These are phyloP conservation scores for Dictyostelium firmibasis DNA, from an alignment of 78 protist genomes.

Conservation along the genomic window DNA sequence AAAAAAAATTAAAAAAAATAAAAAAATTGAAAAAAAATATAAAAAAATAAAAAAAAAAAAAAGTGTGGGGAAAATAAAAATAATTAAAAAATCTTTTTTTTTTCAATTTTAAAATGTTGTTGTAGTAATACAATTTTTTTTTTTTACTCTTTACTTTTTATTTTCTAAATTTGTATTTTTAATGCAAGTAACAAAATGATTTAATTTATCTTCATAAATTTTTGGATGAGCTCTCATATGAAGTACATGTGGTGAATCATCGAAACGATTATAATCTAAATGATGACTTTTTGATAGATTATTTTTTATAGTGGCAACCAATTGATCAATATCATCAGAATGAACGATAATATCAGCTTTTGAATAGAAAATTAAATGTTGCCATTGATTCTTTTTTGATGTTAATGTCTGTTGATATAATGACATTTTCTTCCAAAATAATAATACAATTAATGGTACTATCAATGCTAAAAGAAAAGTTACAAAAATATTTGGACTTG, in stretches of 20 bases:
- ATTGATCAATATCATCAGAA: neutral
- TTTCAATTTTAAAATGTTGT: no score
- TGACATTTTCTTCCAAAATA: neutral
- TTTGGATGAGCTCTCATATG: slow-evolving; percentile 39
- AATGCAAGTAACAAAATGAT: neutral
- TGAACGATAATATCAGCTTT: slow-evolving; percentile 25
- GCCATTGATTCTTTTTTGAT: slow-evolving; percentile 24
- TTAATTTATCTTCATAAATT: slow-evolving; percentile 12
- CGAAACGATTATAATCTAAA: slow-evolving; percentile 1
- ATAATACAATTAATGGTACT: neutral
- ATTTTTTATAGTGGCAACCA: neutral
- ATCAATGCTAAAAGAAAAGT: neutral
- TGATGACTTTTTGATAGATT: neutral
- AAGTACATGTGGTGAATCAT: slow-evolving; percentile 27
- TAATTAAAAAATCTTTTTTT: neutral
- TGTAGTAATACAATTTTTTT: neutral
- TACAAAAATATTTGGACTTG: neutral
- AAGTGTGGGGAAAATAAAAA: neutral
- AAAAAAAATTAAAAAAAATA: neutral
- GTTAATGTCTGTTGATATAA: neutral
- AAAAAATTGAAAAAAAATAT: neutral
- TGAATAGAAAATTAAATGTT: slow-evolving; percentile 35
- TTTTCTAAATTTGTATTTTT: neutral
- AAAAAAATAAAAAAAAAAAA: neutral
- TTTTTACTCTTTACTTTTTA: neutral